phyloP scores from a whole-genome alignment of 139 green algal species.

The Tetratostichococcus sp. region DNA sequence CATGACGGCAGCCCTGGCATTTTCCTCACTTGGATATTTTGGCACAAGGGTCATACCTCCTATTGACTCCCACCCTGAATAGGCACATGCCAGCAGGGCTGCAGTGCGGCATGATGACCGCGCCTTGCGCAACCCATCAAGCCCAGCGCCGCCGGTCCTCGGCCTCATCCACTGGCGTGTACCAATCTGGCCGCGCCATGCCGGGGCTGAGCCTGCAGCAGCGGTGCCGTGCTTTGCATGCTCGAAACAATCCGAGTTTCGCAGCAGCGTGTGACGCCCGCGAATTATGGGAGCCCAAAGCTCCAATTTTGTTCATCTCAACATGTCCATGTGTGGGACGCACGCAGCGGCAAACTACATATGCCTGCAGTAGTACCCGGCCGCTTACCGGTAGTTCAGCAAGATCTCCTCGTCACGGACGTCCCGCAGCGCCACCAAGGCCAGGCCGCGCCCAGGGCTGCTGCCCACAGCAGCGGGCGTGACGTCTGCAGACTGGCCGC shows the following conservation, averaged over 20 bases:
- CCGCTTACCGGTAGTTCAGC: constrained; percentile 63
- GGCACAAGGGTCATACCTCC: too few species aligned
- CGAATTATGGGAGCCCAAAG: background rate
- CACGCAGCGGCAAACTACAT: too few species aligned
- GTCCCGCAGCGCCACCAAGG: constrained; percentile 50
- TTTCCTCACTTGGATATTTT: too few species aligned
- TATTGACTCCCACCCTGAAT: too few species aligned
- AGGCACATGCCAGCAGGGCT: too few species aligned
- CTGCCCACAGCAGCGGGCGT: background rate
- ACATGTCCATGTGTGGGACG: too few species aligned
- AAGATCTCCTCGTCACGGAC: constrained; percentile 61
- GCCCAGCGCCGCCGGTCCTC: constrained; percentile 60
- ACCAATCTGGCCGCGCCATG: constrained; percentile 48
- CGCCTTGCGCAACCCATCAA: too few species aligned
- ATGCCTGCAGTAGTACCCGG: too few species aligned
- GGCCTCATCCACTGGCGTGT: constrained; percentile 51
- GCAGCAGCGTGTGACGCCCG: background rate
- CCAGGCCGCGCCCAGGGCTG: constrained; percentile 36
- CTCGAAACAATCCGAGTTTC: too few species aligned
- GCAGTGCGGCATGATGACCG: too few species aligned
- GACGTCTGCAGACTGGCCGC: constrained; percentile 3
- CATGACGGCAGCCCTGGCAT: too few species aligned
- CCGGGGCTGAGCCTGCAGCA: background rate
- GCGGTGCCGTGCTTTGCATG: background rate
- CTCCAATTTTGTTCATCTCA: background rate